Conservation (phyloP, 257 asterid species). For the Primulina tabacum region DNA sequence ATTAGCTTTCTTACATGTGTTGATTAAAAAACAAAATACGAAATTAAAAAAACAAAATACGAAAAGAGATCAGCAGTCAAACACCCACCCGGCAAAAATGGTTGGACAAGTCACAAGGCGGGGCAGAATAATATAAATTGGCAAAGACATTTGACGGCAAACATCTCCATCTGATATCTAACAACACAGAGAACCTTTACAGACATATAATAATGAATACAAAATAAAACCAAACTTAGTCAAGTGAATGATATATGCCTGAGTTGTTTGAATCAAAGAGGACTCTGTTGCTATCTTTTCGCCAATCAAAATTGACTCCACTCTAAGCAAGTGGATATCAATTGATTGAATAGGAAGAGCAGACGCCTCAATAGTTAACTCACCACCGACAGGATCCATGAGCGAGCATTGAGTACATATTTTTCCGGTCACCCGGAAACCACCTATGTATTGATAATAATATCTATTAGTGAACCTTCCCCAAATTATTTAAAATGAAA, state of each 20-base stretch:
- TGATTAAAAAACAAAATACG: conserved; percentile 7
- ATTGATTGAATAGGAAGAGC: conserved; percentile 65
- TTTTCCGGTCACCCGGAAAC: conserved; percentile 69
- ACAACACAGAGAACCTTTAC: conserved; percentile 25
- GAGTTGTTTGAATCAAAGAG: conserved; percentile 73
- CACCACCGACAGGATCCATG: conserved; percentile 67
- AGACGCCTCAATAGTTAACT: conserved; percentile 76
- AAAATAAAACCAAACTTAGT: conserved; percentile 6
- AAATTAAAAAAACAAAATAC: conserved; percentile 10
- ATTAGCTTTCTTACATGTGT: neutral
- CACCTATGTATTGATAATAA: conserved; percentile 47
- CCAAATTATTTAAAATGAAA: conserved; percentile 4
- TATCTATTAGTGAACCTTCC: conserved; percentile 22
- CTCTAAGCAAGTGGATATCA: conserved; percentile 70
- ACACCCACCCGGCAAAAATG: conserved; percentile 71
- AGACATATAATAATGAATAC: conserved; percentile 15
- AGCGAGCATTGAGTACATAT: conserved; percentile 72
- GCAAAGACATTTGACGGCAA: conserved; percentile 58
- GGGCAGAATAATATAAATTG: conserved; percentile 69
- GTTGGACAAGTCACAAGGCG: conserved; percentile 89
- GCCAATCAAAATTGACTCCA: conserved; percentile 83
- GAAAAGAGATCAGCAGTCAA: conserved; percentile 20
- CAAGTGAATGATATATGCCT: conserved; percentile 47
- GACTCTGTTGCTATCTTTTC: conserved; percentile 78
- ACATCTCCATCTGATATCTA: conserved; percentile 89